Evolutionary conservation across 2,329 filamentous ascomycete genomes (phyloP), one percentile per base, ranked within the genome.

Genomic region (Clonostachys sp.): DNA sequence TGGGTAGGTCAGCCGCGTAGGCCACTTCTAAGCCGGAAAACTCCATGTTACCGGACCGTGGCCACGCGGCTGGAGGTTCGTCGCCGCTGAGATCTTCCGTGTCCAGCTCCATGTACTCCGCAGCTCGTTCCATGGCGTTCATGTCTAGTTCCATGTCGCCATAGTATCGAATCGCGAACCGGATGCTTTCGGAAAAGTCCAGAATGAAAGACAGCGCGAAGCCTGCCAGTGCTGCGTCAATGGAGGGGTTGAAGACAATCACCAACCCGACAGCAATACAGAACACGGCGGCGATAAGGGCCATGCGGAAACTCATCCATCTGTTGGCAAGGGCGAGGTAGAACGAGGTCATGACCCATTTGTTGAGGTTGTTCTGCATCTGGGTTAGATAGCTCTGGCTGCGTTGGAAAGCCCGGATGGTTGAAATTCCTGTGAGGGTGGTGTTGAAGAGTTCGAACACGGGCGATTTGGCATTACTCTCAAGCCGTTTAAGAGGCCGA

Each of bases 361-460:
- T 74, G 59, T 92, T 87, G 16, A 92, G 78, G 54, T 78, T 79
- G 43, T 63, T 61, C 60, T 85, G 84, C 84, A 92, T 91, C 48
- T 81, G 76, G 12, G 83, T 72, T 41, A 88, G 71, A 53, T 90
- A 92, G 2, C 75, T 73, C 17, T 81, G 72, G 0, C 74, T 70
- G 68, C 89, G 89, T 53, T 82, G 81, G 54, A 88, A 92, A 0
- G 86, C 85, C 12, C 89, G 80, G 45, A 94, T 89, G 0, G 88
- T 91, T 2, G 81, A 74, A n/a, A 94, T 80, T 6, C 89, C 89
- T 0, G 80, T 77, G 9, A 92, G 75, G 1, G 86, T 81, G 2
- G 86, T 83, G 12, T 84, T 84, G 56, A 92, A 91, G 51, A 89
- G 83, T 61, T 92, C 88, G 55, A 90, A 91, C 1, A 92, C 82